Conservation (phyloP, 768 basidiomycete genomes). For the Leccinum longicurvipes region DNA sequence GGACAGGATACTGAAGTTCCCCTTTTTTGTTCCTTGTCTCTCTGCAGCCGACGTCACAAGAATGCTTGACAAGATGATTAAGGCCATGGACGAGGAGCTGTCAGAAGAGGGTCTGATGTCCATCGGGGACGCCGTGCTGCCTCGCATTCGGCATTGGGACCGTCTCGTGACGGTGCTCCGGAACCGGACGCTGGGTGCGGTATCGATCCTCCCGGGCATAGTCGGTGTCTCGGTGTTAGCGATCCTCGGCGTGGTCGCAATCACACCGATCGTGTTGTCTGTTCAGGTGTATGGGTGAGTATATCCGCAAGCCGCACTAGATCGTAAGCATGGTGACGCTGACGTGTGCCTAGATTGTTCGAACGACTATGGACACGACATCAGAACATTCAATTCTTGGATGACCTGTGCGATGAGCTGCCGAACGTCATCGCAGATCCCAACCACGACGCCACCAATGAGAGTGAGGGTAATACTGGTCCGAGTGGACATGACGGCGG, state of each 20-base stretch:
- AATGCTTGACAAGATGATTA: not conserved
- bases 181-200: not conserved
- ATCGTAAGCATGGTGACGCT: not conserved
- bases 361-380: not conserved
- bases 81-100: not conserved
- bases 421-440: no score
- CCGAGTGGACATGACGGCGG: not conserved
- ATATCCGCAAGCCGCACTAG: not conserved
- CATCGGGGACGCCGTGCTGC: not conserved
- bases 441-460: not conserved
- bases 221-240: slow-evolving; percentile 21
- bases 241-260: slow-evolving; percentile 5
- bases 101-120: not conserved
- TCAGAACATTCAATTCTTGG: slow-evolving; percentile 6
- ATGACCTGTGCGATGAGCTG: not conserved
- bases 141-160: not conserved
- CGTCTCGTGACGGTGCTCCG: not conserved
- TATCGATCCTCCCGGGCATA: slow-evolving; percentile 11
- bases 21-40: not conserved
- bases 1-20: not conserved
- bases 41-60: not conserved
- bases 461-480: no score
- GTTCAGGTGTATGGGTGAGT: slow-evolving; percentile 10
- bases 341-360: slow-evolving; percentile 1
- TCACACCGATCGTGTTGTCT: slow-evolving; percentile 10